Base-by-base conservation (phyloP, 352 stramenopile genomes). In the Phytophthora brassicae region DNA sequence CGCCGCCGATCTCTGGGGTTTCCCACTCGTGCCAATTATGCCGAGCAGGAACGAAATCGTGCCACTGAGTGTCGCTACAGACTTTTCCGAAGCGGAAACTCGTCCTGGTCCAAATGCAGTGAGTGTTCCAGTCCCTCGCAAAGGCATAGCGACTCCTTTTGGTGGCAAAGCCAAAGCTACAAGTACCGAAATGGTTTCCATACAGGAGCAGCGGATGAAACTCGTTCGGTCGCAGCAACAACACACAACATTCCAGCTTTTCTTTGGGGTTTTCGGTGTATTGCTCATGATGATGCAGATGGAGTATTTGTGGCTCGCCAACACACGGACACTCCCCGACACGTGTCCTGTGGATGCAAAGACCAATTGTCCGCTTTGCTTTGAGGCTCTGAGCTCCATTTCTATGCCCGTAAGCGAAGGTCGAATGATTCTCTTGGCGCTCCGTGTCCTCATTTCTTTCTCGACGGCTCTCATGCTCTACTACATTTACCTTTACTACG, bases 201-300 rank as follows among this genome's bases (percentile, higher is more conserved):
- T 70, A 1, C 79, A 89, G 49, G 75, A 89, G 72, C 77, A 74
- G 16, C 79, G 81, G 28, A 71, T 79, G 45, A 68, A 56, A 24
- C 66, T 89, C 24, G 72, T 89, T 26, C 35, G 52, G 9, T 29
- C 51, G 3, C 82, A 90, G 66, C 68, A 75, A 38, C 64, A 74
- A 14, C 60, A 87, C 52, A 78, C 76, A 36, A 56, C 70, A 14
- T 89, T 85, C 66, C 82, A 91, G 69, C 66, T 91, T 39, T 88
- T 91, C 67, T 90, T 79, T 60, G 80, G 56, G 26, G 43, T 88
- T 46, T 89, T 89, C 41, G 82, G 80, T 1, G 46, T 91, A 39
- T 64, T 54, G 60, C 78, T 91, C 60, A 91, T 91, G 82, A 64
- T 91, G 64, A 72, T 89, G 44, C 82, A 90, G 68, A 73, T 88